phyloP scores from a whole-genome alignment of 371 early-diverging fungal species.

The Smittium culicis region DNA sequence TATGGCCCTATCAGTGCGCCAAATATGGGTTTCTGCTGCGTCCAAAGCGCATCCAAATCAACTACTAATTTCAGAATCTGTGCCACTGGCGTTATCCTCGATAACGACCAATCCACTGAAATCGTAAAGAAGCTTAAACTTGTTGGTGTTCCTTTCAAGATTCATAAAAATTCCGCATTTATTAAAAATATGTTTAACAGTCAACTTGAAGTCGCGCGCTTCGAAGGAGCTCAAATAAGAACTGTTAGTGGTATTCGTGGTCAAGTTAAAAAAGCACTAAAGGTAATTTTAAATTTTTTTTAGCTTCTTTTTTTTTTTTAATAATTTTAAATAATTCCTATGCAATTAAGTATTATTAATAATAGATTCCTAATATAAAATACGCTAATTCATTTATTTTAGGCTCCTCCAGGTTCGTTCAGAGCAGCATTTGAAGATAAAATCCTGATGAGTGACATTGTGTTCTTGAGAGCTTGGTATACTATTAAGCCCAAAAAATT shows the following conservation, averaged over 20 bases:
- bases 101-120: constrained; percentile 75
- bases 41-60: constrained; percentile 59
- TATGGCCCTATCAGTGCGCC: constrained; percentile 86
- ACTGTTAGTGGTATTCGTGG: constrained; percentile 98
- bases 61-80: constrained; percentile 80
- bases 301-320: no score
- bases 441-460: no score
- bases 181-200: constrained; percentile 99
- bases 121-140: constrained; percentile 98
- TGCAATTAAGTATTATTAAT: no score
- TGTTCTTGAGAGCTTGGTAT: no score
- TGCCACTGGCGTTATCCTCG: constrained; percentile 87
- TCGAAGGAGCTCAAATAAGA: constrained; percentile 90
- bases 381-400: no score
- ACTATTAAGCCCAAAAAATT: no score
- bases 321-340: no score
- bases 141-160: constrained; percentile 86
- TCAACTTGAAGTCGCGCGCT: constrained; percentile 94
- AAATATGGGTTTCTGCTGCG: constrained; percentile 90
- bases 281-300: no score
- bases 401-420: no score
- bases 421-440: no score
- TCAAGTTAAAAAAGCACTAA: constrained; percentile 88
- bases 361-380: no score
- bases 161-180: constrained; percentile 97